A percentile compares a stretch with the other conserved stretches of the same genome.
Evolutionary conservation across 1,284 basidiomycete genomes (phyloP).

Genomic region (Tilletia walkeri): DNA sequence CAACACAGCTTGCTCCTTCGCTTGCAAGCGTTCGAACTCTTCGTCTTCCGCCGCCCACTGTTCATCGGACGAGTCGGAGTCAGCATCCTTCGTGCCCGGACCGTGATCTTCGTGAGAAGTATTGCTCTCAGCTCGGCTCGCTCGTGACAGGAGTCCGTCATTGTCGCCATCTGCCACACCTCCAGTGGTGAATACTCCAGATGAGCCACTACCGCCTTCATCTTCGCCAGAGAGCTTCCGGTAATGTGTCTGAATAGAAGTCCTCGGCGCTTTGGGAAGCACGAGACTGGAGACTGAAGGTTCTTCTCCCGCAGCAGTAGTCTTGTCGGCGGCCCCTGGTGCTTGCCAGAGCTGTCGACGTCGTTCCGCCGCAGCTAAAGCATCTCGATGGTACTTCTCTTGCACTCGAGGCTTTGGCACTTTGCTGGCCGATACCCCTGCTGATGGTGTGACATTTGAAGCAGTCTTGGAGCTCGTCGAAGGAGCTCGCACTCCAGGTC

Average conservation of each 20-base stretch:
- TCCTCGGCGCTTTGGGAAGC: not conserved
- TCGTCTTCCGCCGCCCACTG: constrained; percentile 6
- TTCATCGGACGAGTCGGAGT: constrained; percentile 1
- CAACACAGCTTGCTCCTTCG: constrained; percentile 2
- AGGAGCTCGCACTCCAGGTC: not conserved
- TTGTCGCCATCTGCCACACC: too few species aligned
- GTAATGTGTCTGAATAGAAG: not conserved
- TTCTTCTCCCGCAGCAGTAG: not conserved
- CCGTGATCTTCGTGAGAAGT: not conserved
- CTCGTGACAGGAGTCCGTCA: too few species aligned
- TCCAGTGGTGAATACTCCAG: not conserved
- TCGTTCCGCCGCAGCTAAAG: not conserved
- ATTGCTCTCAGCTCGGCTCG: not conserved
- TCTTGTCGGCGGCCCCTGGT: not conserved
- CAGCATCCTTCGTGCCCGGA: not conserved
- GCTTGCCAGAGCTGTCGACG: constrained; percentile 1
- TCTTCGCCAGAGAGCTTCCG: not conserved
- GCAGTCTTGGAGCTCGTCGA: too few species aligned
- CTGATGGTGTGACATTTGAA: too few species aligned
- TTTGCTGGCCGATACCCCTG: too few species aligned
- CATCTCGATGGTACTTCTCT: constrained; percentile 6
- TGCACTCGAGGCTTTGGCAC: too few species aligned
- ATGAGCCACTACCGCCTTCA: not conserved
- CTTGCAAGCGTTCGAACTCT: not conserved
- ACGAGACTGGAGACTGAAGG: not conserved